A percentile compares a stretch with the other conserved stretches of the same genome.
These are phyloP conservation scores for Agrocybe praecox DNA, from an alignment of 768 basidiomycete species.

Conservation along the genomic window DNA sequence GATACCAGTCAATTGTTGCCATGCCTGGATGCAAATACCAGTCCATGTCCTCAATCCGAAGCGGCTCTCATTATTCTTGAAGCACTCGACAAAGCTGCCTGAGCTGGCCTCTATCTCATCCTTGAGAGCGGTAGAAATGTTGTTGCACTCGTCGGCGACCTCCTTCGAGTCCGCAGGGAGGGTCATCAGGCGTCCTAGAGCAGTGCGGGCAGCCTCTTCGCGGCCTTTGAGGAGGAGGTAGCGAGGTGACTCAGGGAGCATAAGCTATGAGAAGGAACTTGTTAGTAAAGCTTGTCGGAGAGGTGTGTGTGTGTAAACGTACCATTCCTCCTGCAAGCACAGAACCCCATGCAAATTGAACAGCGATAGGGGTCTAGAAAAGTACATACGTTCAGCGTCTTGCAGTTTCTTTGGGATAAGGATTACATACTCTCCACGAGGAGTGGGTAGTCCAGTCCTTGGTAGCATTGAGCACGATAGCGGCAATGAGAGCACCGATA, in stretches of 20 bases:
- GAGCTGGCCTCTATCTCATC: constrained; percentile 60
- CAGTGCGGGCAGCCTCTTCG: constrained; percentile 55
- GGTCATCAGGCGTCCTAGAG: constrained; percentile 66
- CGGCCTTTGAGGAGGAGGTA: constrained; percentile 70
- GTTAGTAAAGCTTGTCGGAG: no score
- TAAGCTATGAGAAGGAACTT: no score
- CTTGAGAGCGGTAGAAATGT: constrained; percentile 54
- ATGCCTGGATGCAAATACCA: constrained; percentile 57
- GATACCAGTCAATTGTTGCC: constrained; percentile 80
- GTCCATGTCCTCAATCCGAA: constrained; percentile 70
- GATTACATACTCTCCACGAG: constrained; percentile 31
- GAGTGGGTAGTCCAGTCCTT: constrained; percentile 52
- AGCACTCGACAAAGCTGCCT: constrained; percentile 58
- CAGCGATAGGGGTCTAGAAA: constrained; percentile 58
- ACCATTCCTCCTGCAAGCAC: constrained; percentile 75
- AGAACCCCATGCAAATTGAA: constrained; percentile 81
- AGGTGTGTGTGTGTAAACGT: no score
- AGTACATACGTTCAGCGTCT: neutral
- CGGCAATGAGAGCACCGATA: constrained; percentile 70
- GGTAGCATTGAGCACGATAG: constrained; percentile 68
- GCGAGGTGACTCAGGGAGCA: constrained; percentile 47
- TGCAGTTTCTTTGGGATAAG: neutral
- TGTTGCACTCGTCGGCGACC: constrained; percentile 51
- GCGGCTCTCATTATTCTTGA: constrained; percentile 57
- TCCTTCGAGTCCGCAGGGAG: constrained; percentile 48